Evolutionary conservation across 1,139 yeast genomes (phyloP).

Genomic region (Casaregolazyma lundiana): DNA sequence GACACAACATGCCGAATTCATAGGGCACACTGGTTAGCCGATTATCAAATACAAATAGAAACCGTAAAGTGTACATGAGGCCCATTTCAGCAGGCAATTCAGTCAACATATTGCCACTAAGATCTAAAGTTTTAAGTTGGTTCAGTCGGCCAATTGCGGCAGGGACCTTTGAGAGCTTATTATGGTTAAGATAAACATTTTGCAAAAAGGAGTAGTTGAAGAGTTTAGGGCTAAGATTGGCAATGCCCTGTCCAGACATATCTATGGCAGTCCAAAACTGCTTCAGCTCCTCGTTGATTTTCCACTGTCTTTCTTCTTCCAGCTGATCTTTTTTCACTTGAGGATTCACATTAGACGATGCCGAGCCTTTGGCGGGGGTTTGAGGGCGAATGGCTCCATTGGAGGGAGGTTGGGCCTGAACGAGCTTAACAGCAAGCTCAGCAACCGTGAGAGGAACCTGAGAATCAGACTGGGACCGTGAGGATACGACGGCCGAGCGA

Average conservation of each 20-base stretch:
- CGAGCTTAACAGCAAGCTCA: conserved; percentile 35
- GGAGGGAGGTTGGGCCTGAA: conserved; percentile 26
- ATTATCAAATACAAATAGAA: conserved; percentile 84
- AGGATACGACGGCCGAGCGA: conserved; percentile 82
- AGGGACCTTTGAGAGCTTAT: conserved; percentile 68
- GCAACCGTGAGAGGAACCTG: conserved; percentile 29
- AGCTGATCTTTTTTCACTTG: conserved; percentile 57
- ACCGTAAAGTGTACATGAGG: conserved; percentile 71
- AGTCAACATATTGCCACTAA: conserved; percentile 70
- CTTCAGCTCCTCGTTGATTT: conserved; percentile 64
- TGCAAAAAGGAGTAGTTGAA: conserved; percentile 84
- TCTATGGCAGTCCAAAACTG: conserved; percentile 96
- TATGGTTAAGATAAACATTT: conserved; percentile 81
- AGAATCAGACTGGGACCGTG: conserved; percentile 31
- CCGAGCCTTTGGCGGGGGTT: conserved; percentile 37
- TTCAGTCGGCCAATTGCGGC: conserved; percentile 62
- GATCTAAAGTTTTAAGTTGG: conserved; percentile 76
- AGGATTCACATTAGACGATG: conserved; percentile 16
- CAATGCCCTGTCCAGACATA: conserved; percentile 82
- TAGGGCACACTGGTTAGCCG: conserved; percentile 68
- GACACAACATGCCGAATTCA: conserved; percentile 83
- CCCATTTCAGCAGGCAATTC: conserved; percentile 82
- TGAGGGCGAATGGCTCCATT: conserved; percentile 39
- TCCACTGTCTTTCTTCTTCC: conserved; percentile 71
- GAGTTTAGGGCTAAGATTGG: conserved; percentile 63